Percentiles rank a stretch among this genome's conserved stretches.
Conservation (phyloP, 768 basidiomycete genomes). For the Dioszegia hungarica region DNA sequence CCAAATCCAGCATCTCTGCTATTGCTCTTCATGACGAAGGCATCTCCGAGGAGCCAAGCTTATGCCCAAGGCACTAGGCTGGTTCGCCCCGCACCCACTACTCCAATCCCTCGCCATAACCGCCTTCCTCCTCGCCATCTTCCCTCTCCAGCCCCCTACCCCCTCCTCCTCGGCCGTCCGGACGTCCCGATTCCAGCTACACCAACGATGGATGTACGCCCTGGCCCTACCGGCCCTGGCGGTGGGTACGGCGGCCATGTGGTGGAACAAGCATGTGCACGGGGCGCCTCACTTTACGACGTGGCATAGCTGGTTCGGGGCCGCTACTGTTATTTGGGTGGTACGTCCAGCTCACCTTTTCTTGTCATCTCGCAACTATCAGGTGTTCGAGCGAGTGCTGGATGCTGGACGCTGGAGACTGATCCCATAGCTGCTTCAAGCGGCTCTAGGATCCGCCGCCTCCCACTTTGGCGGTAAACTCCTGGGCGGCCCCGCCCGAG, state of each 20-base stretch:
- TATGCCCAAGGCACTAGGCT: slow-evolving; percentile 48
- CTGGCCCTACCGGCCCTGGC: slow-evolving; percentile 59
- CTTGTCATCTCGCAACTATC: too few species aligned
- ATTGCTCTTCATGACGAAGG: not conserved
- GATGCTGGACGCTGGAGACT: too few species aligned
- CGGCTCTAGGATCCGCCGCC: slow-evolving; percentile 64
- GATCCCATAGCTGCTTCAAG: slow-evolving; percentile 50
- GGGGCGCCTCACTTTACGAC: slow-evolving; percentile 60
- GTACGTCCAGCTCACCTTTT: too few species aligned
- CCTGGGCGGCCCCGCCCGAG: slow-evolving; percentile 67
- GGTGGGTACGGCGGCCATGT: slow-evolving; percentile 61
- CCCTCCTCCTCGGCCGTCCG: slow-evolving; percentile 60
- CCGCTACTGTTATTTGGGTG: slow-evolving; percentile 62
- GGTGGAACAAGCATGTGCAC: slow-evolving; percentile 59
- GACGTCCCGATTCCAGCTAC: slow-evolving; percentile 62
- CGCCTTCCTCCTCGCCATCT: slow-evolving; percentile 59
- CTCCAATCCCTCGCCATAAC: slow-evolving; percentile 60
- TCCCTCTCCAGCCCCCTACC: slow-evolving; percentile 59
- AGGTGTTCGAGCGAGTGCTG: too few species aligned
- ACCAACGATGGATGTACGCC: slow-evolving; percentile 61
- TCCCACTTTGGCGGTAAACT: slow-evolving; percentile 68
- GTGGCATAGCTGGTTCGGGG: slow-evolving; percentile 74
- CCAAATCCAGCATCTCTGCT: not conserved
- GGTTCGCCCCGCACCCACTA: slow-evolving; percentile 66
- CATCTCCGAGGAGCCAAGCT: too few species aligned